Evolutionary conservation across 2,329 filamentous ascomycete species (phyloP).

Genomic region (Didymella arachidicola): DNA sequence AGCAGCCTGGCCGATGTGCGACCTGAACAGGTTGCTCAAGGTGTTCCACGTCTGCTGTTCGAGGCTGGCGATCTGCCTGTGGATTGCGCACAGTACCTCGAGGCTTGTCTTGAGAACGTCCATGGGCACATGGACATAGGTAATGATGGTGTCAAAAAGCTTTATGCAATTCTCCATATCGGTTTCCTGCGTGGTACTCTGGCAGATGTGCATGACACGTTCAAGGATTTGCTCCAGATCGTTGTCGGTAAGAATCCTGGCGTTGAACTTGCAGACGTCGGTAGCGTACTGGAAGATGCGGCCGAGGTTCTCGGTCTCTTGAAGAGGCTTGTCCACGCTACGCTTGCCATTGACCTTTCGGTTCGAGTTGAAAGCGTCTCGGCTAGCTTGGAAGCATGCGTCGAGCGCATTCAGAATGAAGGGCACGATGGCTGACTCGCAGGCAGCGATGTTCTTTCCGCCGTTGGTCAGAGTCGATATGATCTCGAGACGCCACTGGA

Average conservation of each 20-base stretch:
- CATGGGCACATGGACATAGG: constrained; percentile 73
- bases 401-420: constrained; percentile 46
- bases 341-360: constrained; percentile 41
- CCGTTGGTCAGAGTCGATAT: constrained; percentile 48
- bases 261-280: constrained; percentile 78
- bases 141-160: constrained; percentile 74
- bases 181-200: constrained; percentile 68
- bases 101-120: constrained; percentile 70
- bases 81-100: constrained; percentile 75
- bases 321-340: constrained; percentile 27
- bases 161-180: constrained; percentile 73
- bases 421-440: constrained; percentile 46
- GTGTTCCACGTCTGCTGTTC: constrained; percentile 73
- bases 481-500: constrained; percentile 47
- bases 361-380: constrained; percentile 33
- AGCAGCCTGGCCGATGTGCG: constrained; percentile 75
- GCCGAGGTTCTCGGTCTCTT: constrained; percentile 54
- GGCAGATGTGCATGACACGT: constrained; percentile 70
- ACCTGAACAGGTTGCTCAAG: constrained; percentile 73
- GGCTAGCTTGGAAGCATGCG: constrained; percentile 43
- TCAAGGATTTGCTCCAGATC: constrained; percentile 69
- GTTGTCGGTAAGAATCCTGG: constrained; percentile 69
- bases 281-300: constrained; percentile 71
- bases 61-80: constrained; percentile 68
- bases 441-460: constrained; percentile 50